A percentile compares a stretch with the other conserved stretches of the same genome.
These are phyloP conservation scores for Xylaria sp. DNA, from an alignment of 2,329 filamentous ascomycete species.

Conservation along the genomic window DNA sequence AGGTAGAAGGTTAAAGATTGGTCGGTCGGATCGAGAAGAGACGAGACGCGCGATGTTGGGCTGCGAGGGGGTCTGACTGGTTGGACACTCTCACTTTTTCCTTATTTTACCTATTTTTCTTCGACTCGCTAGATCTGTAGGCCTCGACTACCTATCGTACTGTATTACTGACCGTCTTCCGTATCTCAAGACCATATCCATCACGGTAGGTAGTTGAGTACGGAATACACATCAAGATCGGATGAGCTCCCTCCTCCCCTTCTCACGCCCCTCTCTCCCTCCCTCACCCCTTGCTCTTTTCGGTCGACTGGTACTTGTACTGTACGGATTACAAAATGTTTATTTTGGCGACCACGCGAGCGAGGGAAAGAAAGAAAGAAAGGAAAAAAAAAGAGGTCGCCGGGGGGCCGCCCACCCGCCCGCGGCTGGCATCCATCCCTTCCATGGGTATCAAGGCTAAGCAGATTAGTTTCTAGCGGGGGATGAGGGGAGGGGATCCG, in stretches of 20 bases:
- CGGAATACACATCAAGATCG: not conserved
- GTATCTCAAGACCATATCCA: too few species aligned
- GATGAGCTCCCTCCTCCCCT: not conserved
- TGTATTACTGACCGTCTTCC: not conserved
- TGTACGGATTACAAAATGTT: not conserved
- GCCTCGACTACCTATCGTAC: not conserved
- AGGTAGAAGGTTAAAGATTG: too few species aligned
- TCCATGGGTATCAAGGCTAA: too few species aligned
- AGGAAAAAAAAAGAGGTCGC: not conserved
- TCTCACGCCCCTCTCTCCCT: not conserved
- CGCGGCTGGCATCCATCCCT: too few species aligned
- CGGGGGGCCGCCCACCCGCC: not conserved
- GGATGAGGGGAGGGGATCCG: too few species aligned
- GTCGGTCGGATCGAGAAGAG: not conserved
- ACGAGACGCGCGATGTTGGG: conserved; percentile 1
- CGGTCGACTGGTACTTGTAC: not conserved
- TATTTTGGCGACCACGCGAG: conserved; percentile 20
- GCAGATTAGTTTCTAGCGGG: too few species aligned
- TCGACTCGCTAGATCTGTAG: not conserved
- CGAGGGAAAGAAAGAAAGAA: not conserved
- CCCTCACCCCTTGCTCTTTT: not conserved
- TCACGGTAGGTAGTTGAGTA: too few species aligned
- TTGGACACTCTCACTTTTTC: not conserved
- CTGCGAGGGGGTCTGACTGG: not conserved
- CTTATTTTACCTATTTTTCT: not conserved